Base-by-base conservation (phyloP, 2,329 filamentous ascomycete species). In the Exophiala calicioides region DNA sequence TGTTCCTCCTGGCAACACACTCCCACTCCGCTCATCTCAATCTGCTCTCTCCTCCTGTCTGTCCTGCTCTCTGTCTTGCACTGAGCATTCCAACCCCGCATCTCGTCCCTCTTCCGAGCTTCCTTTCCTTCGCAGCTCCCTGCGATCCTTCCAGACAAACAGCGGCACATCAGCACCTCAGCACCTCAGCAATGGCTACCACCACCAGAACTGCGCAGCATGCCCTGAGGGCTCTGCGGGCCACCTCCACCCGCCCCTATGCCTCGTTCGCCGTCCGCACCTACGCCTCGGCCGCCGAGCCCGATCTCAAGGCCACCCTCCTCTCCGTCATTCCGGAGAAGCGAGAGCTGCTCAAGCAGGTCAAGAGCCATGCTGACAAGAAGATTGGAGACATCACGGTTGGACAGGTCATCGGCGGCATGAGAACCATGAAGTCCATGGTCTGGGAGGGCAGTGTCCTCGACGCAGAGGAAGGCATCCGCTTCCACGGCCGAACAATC, bases 361-460 rank as follows among this genome's bases (percentile, higher is more conserved):
- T 97, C 73, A 97, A 96, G 76, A 81, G 85, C 47, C 82, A 91
- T 67, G 79, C 81, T 41, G 81, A 84, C 62, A 93, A 90, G 70
- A 83, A 84, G 50, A 84, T 97, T 61, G 91, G 91, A 47, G 88
- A 95, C 62, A 84, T 97, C 70, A 95, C 91, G 77, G 82, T 97
- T 34, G 88, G 91, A 71, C 95, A 93, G 72, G 88, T 88, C 16
- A 82, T 97, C 60, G 93, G 93, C 61, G 93, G 93, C 63, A 97
- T 97, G 93, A 87, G 90, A 74, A 91, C 91, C 29, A 81, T 98
- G 59, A 96, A 95, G 74, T 88, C 90, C 59, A 96, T 98, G 90
- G 81, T 98, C 44, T 98, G 93, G 93, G 93, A 98, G 72, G 93
- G 93, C 35, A 96, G 90, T 8, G 91, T 97, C 18, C 84, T 98